phyloP scores from a whole-genome alignment of 345 rosid genomes.

The Ailanthus altissimus region DNA sequence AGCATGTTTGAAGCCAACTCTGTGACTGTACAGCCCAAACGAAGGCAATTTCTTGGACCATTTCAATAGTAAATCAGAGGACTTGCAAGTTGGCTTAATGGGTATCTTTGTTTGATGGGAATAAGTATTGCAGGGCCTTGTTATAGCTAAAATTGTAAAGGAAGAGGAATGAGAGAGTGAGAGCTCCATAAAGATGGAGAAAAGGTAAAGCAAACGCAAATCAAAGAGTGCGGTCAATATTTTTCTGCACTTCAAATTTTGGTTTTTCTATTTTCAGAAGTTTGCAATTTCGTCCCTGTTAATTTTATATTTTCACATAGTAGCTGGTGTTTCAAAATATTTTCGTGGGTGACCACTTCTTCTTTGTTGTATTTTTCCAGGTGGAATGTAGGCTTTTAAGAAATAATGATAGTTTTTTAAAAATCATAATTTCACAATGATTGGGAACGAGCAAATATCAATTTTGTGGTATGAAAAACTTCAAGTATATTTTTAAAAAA shows the following conservation, averaged over 20 bases:
- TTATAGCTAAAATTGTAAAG: conserved; percentile 34
- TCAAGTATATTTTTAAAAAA: no score
- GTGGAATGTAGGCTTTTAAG: background rate
- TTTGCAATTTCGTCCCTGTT: background rate
- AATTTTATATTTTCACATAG: background rate
- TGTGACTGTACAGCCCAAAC: conserved; percentile 24
- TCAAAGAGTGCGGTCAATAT: background rate
- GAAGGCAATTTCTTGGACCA: conserved; percentile 27
- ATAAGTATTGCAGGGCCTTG: conserved; percentile 22
- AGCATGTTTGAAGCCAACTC: conserved; percentile 27
- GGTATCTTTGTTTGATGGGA: conserved; percentile 23
- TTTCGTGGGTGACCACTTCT: background rate
- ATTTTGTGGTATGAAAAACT: no score
- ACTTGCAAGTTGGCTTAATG: conserved; percentile 15
- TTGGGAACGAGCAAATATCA: no score
- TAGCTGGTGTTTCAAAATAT: background rate
- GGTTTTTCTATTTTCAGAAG: background rate
- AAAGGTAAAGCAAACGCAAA: background rate
- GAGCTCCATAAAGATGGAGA: conserved; percentile 43
- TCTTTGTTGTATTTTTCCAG: no score
- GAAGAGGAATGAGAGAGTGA: conserved; percentile 33
- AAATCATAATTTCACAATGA: no score
- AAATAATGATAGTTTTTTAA: background rate
- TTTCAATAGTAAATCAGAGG: conserved; percentile 21
- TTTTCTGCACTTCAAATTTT: background rate